Conservation (phyloP, 2,329 filamentous ascomycete genomes). For the Alternaria conjuncta region DNA sequence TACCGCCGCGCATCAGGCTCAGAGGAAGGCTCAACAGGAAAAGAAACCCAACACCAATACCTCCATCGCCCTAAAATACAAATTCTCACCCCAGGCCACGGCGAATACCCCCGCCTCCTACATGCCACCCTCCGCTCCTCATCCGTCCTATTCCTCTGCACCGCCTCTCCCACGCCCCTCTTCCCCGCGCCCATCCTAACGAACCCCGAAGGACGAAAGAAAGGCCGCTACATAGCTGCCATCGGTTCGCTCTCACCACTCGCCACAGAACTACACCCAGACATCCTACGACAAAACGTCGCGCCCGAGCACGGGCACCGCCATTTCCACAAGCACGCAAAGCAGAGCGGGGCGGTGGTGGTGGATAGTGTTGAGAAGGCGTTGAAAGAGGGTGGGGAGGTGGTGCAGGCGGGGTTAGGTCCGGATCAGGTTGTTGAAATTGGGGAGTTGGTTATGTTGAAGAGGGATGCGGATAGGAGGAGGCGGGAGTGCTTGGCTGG, state of each 20-base stretch:
- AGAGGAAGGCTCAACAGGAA: neutral
- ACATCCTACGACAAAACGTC: slow-evolving; percentile 72
- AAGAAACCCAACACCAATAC: slow-evolving; percentile 11
- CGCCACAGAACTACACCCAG: slow-evolving; percentile 85
- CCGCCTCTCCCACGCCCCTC: slow-evolving; percentile 73
- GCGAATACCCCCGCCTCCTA: slow-evolving; percentile 70
- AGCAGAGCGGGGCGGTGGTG: slow-evolving; percentile 65
- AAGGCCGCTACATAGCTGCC: slow-evolving; percentile 74
- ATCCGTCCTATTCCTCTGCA: slow-evolving; percentile 89
- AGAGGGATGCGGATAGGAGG: slow-evolving; percentile 56
- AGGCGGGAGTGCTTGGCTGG: slow-evolving; percentile 36
- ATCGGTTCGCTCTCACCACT: slow-evolving; percentile 73
- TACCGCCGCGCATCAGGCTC: slow-evolving; percentile 13
- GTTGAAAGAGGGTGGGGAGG: slow-evolving; percentile 82
- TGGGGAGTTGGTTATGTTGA: slow-evolving; percentile 77
- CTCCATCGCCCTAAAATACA: slow-evolving; percentile 65
- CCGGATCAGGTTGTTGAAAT: slow-evolving; percentile 83
- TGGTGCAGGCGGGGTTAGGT: slow-evolving; percentile 76
- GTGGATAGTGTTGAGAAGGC: slow-evolving; percentile 78
- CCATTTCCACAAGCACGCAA: slow-evolving; percentile 70
- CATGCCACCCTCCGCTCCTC: slow-evolving; percentile 74
- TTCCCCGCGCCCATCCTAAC: slow-evolving; percentile 79
- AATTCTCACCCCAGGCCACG: slow-evolving; percentile 72
- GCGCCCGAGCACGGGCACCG: slow-evolving; percentile 57
- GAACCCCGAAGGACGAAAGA: slow-evolving; percentile 70